A percentile compares a stretch with the other conserved stretches of the same genome.
Evolutionary conservation across 805 yeast genomes (phyloP).

Genomic region (Suhomyces kilbournensis): DNA sequence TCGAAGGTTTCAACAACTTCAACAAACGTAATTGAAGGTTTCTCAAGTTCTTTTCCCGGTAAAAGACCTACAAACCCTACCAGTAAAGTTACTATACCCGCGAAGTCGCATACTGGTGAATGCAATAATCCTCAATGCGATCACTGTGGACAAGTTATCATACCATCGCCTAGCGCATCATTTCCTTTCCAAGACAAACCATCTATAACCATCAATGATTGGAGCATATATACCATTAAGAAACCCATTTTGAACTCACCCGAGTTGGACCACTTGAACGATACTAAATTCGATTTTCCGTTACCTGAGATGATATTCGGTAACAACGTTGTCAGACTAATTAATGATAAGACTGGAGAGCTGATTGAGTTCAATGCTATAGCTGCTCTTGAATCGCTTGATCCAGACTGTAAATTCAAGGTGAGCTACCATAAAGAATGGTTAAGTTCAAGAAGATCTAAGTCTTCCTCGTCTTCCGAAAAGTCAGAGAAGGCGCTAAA

Average conservation of each 20-base stretch:
- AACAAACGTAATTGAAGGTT: constrained; percentile 1
- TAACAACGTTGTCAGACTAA: constrained; percentile 60
- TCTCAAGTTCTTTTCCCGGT: constrained; percentile 16
- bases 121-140: constrained; percentile 50
- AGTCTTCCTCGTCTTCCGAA: constrained; percentile 17
- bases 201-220: constrained; percentile 63
- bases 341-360: constrained; percentile 31
- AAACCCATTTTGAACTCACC: constrained; percentile 72
- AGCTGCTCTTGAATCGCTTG: constrained; percentile 57
- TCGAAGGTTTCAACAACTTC: not conserved
- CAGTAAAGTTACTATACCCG: constrained; percentile 39
- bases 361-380: constrained; percentile 69
- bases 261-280: constrained; percentile 71
- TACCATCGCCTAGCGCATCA: constrained; percentile 72
- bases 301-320: constrained; percentile 98
- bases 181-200: constrained; percentile 65
- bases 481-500: constrained; percentile 25
- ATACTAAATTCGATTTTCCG: constrained; percentile 62
- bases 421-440: constrained; percentile 90
- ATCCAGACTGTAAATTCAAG: constrained; percentile 33
- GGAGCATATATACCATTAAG: constrained; percentile 73
- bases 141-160: constrained; percentile 69
- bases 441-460: constrained; percentile 43
- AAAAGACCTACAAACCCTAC: not conserved
- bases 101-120: constrained; percentile 34